Evolutionary conservation across 768 basidiomycete species (phyloP), one percentile per base, ranked within the genome.

Genomic region (Lanmaoa pseudosensibilis): DNA sequence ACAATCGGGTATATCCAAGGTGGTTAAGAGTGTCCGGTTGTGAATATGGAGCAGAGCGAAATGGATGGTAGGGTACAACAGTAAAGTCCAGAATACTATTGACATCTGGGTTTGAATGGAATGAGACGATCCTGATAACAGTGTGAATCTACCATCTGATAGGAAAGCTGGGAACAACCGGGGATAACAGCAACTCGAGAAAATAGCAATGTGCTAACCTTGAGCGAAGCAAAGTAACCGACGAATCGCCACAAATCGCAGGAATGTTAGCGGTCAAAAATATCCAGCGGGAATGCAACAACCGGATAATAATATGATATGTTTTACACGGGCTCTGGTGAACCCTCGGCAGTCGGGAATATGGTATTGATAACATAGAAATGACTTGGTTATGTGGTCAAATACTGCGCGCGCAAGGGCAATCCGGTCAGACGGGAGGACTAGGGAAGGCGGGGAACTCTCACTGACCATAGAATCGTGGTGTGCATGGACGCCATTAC

Each of bases 1-100:
- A 76, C 85, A 82, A 74, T 88, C 90, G 54, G 96, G 96, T 80
- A 96, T 97, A 68, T 87, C 86, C 59, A 92, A 87, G 67, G 89
- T 93, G 37, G 79, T 94, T 75, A 96, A 96, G 79, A 88, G 90
- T 72, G 80, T 92, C 60, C 85, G 82, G 59, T 75, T 97, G 57
- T 85, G 32, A 62, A 63, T 51, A 55, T 52, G 45, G 36, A 48
- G 32, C 36, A 53, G 34, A 37, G 39, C n/a, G 39, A 37, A 52
- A 46, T 49, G 18, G 45, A 52, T 40, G 34, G 41, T 54, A 50
- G 50, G 41, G 50, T 60, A 63, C 66, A 57, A 48, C 30, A n/a
- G 39, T 19, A 40, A 46, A 15, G 50, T 54, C 57, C 63, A 56
- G 37, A 46, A 60, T 56, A 39, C 32, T 51, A 44, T 33, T 39